Evolutionary conservation across 2,329 filamentous ascomycete species (phyloP).

Genomic region (Fusarium sulawesiense): DNA sequence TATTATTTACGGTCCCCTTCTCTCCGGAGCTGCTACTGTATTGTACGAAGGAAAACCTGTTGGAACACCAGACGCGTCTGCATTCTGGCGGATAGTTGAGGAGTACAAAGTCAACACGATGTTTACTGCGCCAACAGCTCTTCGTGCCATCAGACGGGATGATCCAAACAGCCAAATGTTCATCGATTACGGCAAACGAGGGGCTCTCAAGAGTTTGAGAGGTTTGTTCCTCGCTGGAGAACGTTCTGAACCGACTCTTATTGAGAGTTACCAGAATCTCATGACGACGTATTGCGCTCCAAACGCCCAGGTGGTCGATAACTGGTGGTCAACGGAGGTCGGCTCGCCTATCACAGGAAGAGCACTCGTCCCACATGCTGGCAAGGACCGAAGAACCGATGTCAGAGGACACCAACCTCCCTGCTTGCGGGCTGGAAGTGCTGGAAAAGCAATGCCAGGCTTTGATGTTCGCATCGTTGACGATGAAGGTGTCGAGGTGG

Average conservation of each 20-base stretch:
- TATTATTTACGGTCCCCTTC: slow-evolving; percentile 88
- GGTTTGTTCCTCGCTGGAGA: slow-evolving; percentile 90
- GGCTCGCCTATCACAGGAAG: slow-evolving; percentile 70
- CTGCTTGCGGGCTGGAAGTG: slow-evolving; percentile 82
- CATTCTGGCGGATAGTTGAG: slow-evolving; percentile 88
- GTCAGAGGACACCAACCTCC: slow-evolving; percentile 57
- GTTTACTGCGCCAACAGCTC: slow-evolving; percentile 88
- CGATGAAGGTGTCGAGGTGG: slow-evolving; percentile 78
- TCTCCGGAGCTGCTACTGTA: slow-evolving; percentile 86
- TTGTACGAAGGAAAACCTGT: slow-evolving; percentile 95
- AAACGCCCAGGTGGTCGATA: slow-evolving; percentile 67
- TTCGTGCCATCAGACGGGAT: slow-evolving; percentile 87
- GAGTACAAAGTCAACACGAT: slow-evolving; percentile 86
- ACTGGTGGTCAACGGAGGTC: slow-evolving; percentile 71
- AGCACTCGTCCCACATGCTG: slow-evolving; percentile 67
- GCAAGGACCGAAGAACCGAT: slow-evolving; percentile 61
- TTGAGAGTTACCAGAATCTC: slow-evolving; percentile 82
- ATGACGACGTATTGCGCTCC: slow-evolving; percentile 73
- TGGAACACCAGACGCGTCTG: slow-evolving; percentile 86
- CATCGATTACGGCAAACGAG: slow-evolving; percentile 69
- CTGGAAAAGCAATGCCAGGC: slow-evolving; percentile 90
- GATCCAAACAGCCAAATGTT: slow-evolving; percentile 80
- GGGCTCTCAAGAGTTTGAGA: slow-evolving; percentile 77
- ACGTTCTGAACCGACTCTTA: slow-evolving; percentile 86
- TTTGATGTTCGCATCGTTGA: slow-evolving; percentile 89